These are phyloP conservation scores for Starmerella bacillaris DNA, from an alignment of 805 yeast species.

Conservation along the genomic window DNA sequence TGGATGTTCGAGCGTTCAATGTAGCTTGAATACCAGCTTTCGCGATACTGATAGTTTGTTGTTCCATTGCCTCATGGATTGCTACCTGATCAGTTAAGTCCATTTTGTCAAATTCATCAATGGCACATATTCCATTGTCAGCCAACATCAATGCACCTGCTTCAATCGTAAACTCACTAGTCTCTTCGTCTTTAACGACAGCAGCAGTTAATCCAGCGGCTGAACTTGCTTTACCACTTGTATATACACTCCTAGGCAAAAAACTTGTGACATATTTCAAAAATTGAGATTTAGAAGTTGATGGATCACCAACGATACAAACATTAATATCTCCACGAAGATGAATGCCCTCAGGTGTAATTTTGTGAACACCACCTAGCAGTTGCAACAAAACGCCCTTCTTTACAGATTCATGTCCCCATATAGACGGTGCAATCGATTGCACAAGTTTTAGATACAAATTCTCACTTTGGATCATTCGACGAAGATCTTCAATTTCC, in stretches of 20 bases:
- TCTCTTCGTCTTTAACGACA: conserved; percentile 90
- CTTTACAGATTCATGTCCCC: conserved; percentile 85
- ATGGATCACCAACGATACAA: conserved; percentile 95
- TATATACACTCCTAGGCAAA: conserved; percentile 85
- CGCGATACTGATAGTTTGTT: conserved; percentile 94
- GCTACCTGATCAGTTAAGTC: conserved; percentile 91
- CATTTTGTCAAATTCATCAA: conserved; percentile 98
- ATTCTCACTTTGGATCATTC: conserved; percentile 78
- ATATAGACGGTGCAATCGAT: conserved; percentile 89
- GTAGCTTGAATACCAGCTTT: conserved; percentile 99
- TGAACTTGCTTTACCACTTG: conserved; percentile 95
- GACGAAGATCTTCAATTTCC: conserved; percentile 68
- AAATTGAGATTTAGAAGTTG: conserved; percentile 91
- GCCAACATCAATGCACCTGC: conserved; percentile 98
- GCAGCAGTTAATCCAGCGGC: conserved; percentile 99
- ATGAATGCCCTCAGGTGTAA: conserved; percentile 83
- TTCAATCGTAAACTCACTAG: conserved; percentile 91
- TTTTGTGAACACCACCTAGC: conserved; percentile 88
- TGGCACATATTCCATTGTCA: conserved; percentile 95
- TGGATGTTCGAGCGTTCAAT: conserved; percentile 86
- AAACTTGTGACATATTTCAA: conserved; percentile 80
- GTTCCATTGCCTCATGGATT: conserved; percentile 99
- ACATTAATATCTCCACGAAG: conserved; percentile 92
- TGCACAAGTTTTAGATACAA: conserved; percentile 68
- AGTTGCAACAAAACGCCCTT: conserved; percentile 79